Conservation (phyloP, 2,329 filamentous ascomycete species). For the Nothomitra cinnamomea region DNA sequence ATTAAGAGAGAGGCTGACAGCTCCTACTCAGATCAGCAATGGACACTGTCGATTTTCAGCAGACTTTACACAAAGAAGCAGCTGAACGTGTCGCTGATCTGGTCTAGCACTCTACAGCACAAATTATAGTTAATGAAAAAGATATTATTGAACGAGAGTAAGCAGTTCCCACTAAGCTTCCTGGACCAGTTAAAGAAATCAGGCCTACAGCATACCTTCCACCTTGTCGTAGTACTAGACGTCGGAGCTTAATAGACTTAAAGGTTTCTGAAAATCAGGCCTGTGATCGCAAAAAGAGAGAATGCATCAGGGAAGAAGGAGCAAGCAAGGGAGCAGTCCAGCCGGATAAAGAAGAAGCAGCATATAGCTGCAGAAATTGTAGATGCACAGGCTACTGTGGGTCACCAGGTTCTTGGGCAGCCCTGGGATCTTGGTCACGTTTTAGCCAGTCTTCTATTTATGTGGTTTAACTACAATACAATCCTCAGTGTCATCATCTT, state of each 20-base stretch:
- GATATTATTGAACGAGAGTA: not conserved
- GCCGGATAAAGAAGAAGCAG: not conserved
- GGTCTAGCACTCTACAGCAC: not conserved
- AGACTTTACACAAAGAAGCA: not conserved
- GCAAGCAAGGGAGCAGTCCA: not conserved
- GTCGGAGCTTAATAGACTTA: not conserved
- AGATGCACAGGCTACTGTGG: no score
- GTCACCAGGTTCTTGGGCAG: no score
- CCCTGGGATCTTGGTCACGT: no score
- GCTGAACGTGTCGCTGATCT: not conserved
- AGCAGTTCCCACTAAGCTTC: not conserved
- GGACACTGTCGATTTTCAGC: not conserved
- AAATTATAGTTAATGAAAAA: not conserved
- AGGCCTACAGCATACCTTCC: not conserved
- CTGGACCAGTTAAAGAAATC: not conserved
- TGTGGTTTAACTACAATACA: no score
- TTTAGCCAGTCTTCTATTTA: no score
- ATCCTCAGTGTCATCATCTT: no score
- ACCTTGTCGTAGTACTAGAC: not conserved
- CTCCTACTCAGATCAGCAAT: not conserved
- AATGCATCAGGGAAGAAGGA: no score
- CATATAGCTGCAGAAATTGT: not conserved
- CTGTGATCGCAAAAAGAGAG: no score
- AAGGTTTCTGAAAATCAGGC: not conserved
- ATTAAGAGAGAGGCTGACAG: not conserved